Percentiles rank a stretch among this genome's conserved stretches.
phyloP scores from a whole-genome alignment of 306 rosid species.

The Prunus dulcis region DNA sequence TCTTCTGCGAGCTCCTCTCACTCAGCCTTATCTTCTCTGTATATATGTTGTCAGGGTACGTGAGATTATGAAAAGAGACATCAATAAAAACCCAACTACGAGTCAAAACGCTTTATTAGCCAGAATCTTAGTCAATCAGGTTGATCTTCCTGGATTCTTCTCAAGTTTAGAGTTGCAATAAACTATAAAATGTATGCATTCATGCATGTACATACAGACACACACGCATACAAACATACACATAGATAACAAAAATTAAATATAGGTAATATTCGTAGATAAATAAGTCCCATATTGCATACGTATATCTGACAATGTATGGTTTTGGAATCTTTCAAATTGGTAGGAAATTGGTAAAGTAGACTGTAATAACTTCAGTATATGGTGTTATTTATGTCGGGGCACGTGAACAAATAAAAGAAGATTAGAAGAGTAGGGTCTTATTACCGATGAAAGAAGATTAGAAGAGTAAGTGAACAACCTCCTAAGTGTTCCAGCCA shows the following conservation, averaged over 20 bases:
- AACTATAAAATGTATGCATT: neutral
- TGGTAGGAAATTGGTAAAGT: slow-evolving; percentile 80
- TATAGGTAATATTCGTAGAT: neutral
- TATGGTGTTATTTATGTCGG: slow-evolving; percentile 86
- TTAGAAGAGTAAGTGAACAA: slow-evolving; percentile 36
- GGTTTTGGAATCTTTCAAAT: slow-evolving; percentile 53
- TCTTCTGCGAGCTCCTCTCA: neutral
- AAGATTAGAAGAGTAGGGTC: too few species aligned
- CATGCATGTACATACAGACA: neutral
- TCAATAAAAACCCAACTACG: slow-evolving; percentile 54
- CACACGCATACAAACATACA: neutral
- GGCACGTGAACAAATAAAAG: slow-evolving; percentile 12
- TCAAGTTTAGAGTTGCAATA: slow-evolving; percentile 15
- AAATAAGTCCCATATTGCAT: neutral
- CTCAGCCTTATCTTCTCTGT: slow-evolving; percentile 13
- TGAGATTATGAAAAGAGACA: slow-evolving; percentile 64
- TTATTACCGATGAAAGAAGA: neutral
- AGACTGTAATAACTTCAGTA: slow-evolving; percentile 89
- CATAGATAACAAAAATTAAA: neutral
- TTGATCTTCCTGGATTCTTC: slow-evolving; percentile 22
- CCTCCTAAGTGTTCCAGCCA: neutral
- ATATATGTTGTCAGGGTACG: slow-evolving; percentile 56
- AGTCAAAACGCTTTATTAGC: slow-evolving; percentile 65
- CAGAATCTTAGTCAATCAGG: slow-evolving; percentile 67
- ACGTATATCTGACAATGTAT: slow-evolving; percentile 1